phyloP scores from a whole-genome alignment of 352 stramenopile species.

The Globisporangium cylindrosporum region DNA sequence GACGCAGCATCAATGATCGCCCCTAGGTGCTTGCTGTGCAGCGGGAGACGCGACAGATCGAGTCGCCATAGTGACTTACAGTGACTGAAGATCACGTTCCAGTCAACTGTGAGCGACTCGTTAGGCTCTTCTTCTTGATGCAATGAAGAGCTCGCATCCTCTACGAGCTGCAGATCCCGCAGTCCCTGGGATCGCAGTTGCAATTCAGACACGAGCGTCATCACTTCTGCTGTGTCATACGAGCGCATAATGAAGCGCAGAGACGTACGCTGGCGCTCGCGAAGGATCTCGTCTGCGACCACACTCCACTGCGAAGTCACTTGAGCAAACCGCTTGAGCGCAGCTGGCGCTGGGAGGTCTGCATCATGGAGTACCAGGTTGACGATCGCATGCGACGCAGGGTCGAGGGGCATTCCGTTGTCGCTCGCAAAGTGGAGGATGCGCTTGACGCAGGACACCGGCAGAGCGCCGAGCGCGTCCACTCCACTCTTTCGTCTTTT shows the following conservation, averaged over 20 bases:
- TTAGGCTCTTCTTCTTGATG: neutral
- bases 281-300: neutral
- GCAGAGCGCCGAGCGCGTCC: neutral
- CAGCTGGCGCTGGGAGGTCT: neutral
- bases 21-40: slow-evolving; percentile 12
- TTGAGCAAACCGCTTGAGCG: neutral
- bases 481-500: neutral
- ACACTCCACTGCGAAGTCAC: neutral
- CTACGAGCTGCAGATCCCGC: slow-evolving; percentile 6
- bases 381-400: neutral
- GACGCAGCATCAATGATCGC: slow-evolving; percentile 6
- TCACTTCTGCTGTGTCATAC: neutral
- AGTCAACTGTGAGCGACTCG: neutral
- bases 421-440: slow-evolving; percentile 12
- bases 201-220: neutral
- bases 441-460: slow-evolving; percentile 6
- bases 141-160: neutral
- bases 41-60: slow-evolving; percentile 10
- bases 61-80: slow-evolving; percentile 7
- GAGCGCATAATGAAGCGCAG: neutral
- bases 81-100: neutral
- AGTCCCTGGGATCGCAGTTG: neutral
- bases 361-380: slow-evolving; percentile 6
- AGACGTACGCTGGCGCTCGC: neutral
- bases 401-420: neutral